Base-by-base conservation (phyloP, 805 yeast genomes). In the Starmerella gropengiesseri region DNA sequence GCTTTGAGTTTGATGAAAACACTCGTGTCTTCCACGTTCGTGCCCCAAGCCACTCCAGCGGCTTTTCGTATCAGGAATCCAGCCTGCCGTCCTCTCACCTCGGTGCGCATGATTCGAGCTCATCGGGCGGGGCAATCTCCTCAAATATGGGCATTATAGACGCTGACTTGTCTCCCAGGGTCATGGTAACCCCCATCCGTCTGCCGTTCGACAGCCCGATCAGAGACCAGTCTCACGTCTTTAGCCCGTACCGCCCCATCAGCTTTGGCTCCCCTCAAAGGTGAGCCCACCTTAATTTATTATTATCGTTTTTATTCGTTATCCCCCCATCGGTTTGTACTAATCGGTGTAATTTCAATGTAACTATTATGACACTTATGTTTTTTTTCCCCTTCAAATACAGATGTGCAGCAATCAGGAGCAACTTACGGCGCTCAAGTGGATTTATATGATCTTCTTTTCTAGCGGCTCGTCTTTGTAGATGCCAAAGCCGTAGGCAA, bases 401-500 rank as follows among this genome's bases (percentile, higher is more conserved):
- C n/a, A n/a, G n/a, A n/a, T n/a, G n/a, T n/a, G n/a, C n/a, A n/a
- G n/a, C n/a, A n/a, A n/a, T n/a, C n/a, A n/a, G n/a, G n/a, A n/a
- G n/a, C n/a, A n/a, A n/a, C n/a, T n/a, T n/a, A n/a, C n/a, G n/a
- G n/a, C n/a, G n/a, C n/a, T n/a, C n/a, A n/a, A n/a, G n/a, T n/a
- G n/a, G n/a, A n/a, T n/a, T n/a, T 23, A 5, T n/a, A n/a, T n/a
- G n/a, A n/a, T n/a, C n/a, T 34, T 19, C 20, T 22, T 23, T 5
- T 7, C 6, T 8, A 7, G n/a, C 22, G 12, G 12, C 28, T 5
- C 12, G 12, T 45, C 37, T 12, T 45, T 44, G 61, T 91, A 91
- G 35, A 91, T 72, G 7, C 96, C 95, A 47, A 86, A 59, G 19
- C 84, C 51, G 59, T 89, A 91, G 5, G 96, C 95, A 64, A 85